Percentiles rank a stretch among this genome's conserved stretches.
Conservation (phyloP, 805 yeast species). For the Saccharomyces mikatae region DNA sequence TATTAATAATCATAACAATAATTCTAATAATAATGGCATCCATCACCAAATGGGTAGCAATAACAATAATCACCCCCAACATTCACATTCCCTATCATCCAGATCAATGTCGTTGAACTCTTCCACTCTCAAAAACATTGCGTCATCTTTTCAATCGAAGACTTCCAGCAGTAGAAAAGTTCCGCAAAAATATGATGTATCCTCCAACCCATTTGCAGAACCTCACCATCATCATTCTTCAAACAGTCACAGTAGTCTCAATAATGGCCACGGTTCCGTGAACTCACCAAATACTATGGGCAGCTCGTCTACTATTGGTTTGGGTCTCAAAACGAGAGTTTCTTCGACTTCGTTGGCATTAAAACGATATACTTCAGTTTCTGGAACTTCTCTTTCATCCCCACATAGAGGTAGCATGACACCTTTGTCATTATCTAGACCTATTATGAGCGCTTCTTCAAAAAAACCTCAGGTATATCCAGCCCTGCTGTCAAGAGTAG, state of each 20-base stretch:
- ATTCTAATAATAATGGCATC: slow-evolving; percentile 8
- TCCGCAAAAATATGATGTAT: slow-evolving; percentile 38
- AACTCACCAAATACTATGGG: slow-evolving; percentile 1
- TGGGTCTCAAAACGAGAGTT: slow-evolving; percentile 40
- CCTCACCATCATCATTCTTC: slow-evolving; percentile 2
- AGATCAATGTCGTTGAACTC: slow-evolving; percentile 33
- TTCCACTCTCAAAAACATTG: slow-evolving; percentile 26
- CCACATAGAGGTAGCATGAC: slow-evolving; percentile 16
- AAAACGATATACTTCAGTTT: slow-evolving; percentile 32
- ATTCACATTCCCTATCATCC: slow-evolving; percentile 6
- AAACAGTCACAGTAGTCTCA: neutral
- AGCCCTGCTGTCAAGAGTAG: slow-evolving; percentile 80
- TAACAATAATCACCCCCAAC: neutral
- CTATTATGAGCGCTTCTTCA: slow-evolving; percentile 37
- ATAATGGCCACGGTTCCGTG: neutral
- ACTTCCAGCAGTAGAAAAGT: slow-evolving; percentile 38
- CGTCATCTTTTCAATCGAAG: slow-evolving; percentile 30
- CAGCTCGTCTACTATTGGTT: slow-evolving; percentile 16
- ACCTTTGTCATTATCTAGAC: slow-evolving; percentile 25
- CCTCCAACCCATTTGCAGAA: slow-evolving; percentile 20
- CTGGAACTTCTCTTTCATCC: slow-evolving; percentile 13
- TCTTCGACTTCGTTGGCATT: slow-evolving; percentile 35
- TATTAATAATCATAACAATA: slow-evolving; percentile 8
- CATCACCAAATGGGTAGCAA: slow-evolving; percentile 2
- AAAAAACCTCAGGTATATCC: slow-evolving; percentile 74